Conservation (phyloP, 352 stramenopile genomes). For the Phytophthora niederhauseri region DNA sequence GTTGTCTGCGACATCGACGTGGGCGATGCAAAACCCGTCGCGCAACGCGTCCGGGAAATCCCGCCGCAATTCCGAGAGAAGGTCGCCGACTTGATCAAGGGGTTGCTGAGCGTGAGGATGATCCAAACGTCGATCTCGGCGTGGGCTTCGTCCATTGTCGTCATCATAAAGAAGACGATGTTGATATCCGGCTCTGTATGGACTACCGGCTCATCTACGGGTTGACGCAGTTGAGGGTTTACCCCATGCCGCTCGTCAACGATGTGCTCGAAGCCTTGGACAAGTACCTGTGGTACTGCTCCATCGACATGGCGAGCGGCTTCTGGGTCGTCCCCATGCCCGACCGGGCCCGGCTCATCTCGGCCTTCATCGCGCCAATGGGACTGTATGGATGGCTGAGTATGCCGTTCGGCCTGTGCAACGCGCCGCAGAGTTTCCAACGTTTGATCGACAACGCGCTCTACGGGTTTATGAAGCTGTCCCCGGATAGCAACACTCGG, state of each 20-base stretch:
- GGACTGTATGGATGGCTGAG: conserved; percentile 28
- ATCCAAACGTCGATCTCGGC: background rate
- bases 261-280: conserved; percentile 20
- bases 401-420: conserved; percentile 32
- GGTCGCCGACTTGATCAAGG: too few species aligned
- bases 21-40: conserved; percentile 9
- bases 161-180: conserved; percentile 29
- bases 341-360: conserved; percentile 15
- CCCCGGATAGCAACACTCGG: background rate
- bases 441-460: conserved; percentile 32
- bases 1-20: too few species aligned
- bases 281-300: conserved; percentile 25
- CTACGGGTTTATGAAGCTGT: conserved; percentile 5
- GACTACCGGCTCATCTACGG: too few species aligned
- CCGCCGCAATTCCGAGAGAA: too few species aligned
- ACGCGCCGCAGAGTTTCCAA: conserved; percentile 35
- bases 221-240: too few species aligned
- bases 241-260: too few species aligned
- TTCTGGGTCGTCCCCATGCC: conserved; percentile 34
- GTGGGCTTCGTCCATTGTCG: conserved; percentile 25
- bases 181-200: background rate
- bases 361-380: conserved; percentile 29
- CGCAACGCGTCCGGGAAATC: background rate
- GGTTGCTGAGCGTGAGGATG: too few species aligned
- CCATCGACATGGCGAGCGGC: conserved; percentile 24